Percentiles rank a stretch among this genome's conserved stretches.
phyloP scores from a whole-genome alignment of 2,329 filamentous ascomycete species.

The Arthroderma uncinatum region DNA sequence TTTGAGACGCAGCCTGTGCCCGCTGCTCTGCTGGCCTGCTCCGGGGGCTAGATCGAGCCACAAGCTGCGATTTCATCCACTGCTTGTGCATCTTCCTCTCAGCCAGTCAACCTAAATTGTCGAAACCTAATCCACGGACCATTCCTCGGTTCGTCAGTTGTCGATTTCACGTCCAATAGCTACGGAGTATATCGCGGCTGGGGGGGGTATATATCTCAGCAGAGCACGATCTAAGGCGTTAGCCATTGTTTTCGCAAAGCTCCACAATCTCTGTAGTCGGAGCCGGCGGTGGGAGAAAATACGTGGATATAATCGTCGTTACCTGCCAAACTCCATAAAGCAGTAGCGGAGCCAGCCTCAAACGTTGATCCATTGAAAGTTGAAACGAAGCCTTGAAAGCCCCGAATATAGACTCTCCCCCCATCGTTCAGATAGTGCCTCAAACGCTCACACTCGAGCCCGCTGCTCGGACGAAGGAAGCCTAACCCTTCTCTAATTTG shows the following conservation, averaged over 20 bases:
- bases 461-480: background rate
- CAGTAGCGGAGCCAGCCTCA: background rate
- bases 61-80: background rate
- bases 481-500: background rate
- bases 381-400: background rate
- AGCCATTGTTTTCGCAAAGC: too few species aligned
- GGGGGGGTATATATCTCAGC: background rate
- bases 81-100: background rate
- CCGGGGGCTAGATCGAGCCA: background rate
- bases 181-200: background rate
- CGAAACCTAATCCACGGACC: background rate
- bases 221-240: too few species aligned
- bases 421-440: background rate
- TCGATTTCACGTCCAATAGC: background rate
- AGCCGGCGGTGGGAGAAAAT: background rate
- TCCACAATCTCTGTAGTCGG: too few species aligned
- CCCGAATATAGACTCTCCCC: background rate
- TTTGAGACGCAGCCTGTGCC: slow-evolving; percentile 1
- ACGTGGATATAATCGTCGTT: background rate
- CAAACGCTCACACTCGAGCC: background rate
- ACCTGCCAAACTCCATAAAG: too few species aligned
- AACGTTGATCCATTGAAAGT: background rate
- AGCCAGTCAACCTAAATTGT: background rate
- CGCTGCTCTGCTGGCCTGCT: background rate
- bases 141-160: background rate